Evolutionary conservation across 2,329 filamentous ascomycete genomes (phyloP).

Genomic region (Cladosporium sp.): DNA sequence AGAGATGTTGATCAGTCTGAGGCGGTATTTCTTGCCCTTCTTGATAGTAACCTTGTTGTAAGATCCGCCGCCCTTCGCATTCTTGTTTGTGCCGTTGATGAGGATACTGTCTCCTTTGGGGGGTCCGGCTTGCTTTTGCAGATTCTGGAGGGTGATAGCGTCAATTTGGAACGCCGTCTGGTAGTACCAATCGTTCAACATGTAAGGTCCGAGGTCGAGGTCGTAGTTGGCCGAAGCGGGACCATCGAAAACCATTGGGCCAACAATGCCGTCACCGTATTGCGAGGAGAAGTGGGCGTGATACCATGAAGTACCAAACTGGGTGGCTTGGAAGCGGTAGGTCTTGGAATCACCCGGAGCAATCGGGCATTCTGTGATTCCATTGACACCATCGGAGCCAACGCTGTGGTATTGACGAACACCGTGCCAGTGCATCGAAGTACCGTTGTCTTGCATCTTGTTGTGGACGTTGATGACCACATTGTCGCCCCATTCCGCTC

Average conservation of each 20-base stretch:
- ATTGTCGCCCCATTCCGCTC: conserved; percentile 43
- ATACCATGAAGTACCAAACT: conserved; percentile 45
- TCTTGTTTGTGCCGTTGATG: conserved; percentile 36
- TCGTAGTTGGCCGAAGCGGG: conserved; percentile 58
- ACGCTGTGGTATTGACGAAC: conserved; percentile 54
- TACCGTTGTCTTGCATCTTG: conserved; percentile 51
- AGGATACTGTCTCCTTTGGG: conserved; percentile 48
- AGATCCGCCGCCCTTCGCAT: conserved; percentile 28
- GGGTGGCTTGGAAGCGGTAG: conserved; percentile 54
- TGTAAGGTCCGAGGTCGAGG: conserved; percentile 56
- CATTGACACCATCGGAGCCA: conserved; percentile 54
- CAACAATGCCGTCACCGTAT: conserved; percentile 55
- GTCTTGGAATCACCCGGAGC: conserved; percentile 49
- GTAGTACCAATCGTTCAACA: conserved; percentile 57
- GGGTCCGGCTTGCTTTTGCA: conserved; percentile 29
- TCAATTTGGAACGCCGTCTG: conserved; percentile 23
- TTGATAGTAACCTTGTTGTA: conserved; percentile 30
- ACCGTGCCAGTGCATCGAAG: conserved; percentile 60
- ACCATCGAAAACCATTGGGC: conserved; percentile 58
- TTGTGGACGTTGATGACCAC: conserved; percentile 48
- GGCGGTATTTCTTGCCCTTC: conserved; percentile 38
- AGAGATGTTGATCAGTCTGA: conserved; percentile 44
- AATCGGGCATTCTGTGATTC: conserved; percentile 42
- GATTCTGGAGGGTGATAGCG: conserved; percentile 28
- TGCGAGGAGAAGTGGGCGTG: conserved; percentile 55